Base-by-base conservation (phyloP, 2,329 filamentous ascomycete genomes). In the Sodiomyces alkalinus region DNA sequence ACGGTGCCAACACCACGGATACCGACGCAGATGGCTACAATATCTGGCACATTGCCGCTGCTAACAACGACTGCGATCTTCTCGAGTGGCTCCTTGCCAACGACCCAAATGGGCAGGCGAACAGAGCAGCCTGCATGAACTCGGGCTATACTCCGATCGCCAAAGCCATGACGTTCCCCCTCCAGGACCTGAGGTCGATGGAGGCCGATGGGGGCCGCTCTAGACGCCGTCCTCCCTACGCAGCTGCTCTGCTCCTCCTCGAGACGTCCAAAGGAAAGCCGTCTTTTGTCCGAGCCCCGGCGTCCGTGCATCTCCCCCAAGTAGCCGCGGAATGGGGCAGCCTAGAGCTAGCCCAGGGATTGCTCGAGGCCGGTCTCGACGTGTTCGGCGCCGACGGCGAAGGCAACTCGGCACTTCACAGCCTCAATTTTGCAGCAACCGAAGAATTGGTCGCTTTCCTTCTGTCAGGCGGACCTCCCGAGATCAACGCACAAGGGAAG, bases 41-140 rank as follows among this genome's bases (percentile, higher is more conserved):
- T 17, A 45, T 56, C 8, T 57, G 54, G 53, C 53, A 57, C 30
- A 42, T 47, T 8, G 45, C 43, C 3, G 52, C 51, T 1, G 45
- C 46, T 6, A 50, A 48, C 3, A 44, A 45, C 13, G 52, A 54
- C 19, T 21, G 32, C 2, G 17, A 16, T 1, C 30, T 52, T 4
- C 36, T 56, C 13, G 31, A 40, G 9, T 52, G 43, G 37, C 43
- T 58, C 2, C 33, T 39, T 20, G 26, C 36, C 2, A 31, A 47
- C 7, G 53, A 56, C 27, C 39, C 47, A 4, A 22, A 27, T 13
- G 46, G 37, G 17, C 22, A 36, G 3, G 23, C 38, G 7, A 54
- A 53, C 29, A 30, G 55, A 11, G 33, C 25, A 6, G 37, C 31
- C 1, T 18, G 29, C 2, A 45, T 35, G 14, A 32, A 29, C 1